Base-by-base conservation (phyloP, 768 basidiomycete species). In the Tylopilus plumbeoviolaceoides region DNA sequence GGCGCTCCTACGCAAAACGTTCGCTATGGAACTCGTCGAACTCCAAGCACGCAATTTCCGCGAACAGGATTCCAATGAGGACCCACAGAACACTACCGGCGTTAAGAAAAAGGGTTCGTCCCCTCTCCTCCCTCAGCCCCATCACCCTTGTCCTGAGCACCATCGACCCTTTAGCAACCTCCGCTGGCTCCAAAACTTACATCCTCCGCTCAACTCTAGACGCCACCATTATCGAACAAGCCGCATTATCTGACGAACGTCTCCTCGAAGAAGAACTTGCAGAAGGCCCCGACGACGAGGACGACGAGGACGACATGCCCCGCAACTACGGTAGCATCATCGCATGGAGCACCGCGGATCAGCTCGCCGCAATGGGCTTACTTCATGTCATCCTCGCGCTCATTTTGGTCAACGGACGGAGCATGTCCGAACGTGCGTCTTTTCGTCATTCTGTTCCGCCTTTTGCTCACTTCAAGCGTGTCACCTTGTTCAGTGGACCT, bases 11-110 rank as follows among this genome's bases (percentile, higher is more conserved):
- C 71, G 72, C 14, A 74, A 75, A 14, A 83, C 79, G 0, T 87
- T 95, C 58, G 91, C 89, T 3, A 83, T 94, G 83, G 90, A 95
- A 60, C 77, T 97, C 8, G 83, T 86, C 25, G 89, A 91, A 64
- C 78, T 97, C 5, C 80, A 83, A 43, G 73, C 82, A 0, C 80
- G 84, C 21, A 81, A 63, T 39, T 63, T 65, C 77, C 30, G 81
- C 73, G 48, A 65, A 15, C 68, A 74, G 35, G 69, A 63, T 40
- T 33, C 55, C 5, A 67, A 61, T 12, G 77, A 78, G 2, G 80
- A 79, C 50, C 69, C 75, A 8, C 70, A 77, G 56, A 77, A 73
- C 35, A 76, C 78, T 15, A 80, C 79, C 3, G 81, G 80, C 1
- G 66, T 82, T 21, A 88, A 82, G 71, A 88, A 84, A 72, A 89